Evolutionary conservation across 345 rosid species (phyloP), one percentile per base, ranked within the genome.

Genomic region (Passiflora organensis): DNA sequence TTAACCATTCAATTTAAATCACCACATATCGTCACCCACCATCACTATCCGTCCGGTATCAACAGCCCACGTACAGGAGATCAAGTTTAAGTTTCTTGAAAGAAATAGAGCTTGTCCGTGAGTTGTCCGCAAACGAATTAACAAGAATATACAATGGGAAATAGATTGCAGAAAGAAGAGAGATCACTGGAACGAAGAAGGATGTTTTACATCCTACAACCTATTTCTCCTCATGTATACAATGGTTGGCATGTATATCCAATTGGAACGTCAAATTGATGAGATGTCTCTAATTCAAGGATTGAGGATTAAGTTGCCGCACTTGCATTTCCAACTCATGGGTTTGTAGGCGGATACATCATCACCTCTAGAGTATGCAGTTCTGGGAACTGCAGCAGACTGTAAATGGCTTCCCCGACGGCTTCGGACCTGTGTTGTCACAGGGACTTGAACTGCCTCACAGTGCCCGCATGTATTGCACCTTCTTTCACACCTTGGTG

Each of bases 291-390:
- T 32, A 17, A 48, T 10, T 80, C 67, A 84, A 37, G 91, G 87
- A 53, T 75, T 71, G 69, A 75, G 70, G 32, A 77, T 54, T 54
- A 63, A n/a, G 71, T 79, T 73, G 21, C 85, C 91, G 25, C 91
- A 84, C 64, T 79, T 84, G 79, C 91, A 84, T 48, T 81, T 84
- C 91, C 91, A 84, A 43, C 85, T 67, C 71, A 84, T 81, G 66
- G 91, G 87, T 72, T 84, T 84, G 74, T 84, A 84, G 56, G 81
- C 81, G 59, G 91, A 73, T 43, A 69, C 20, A 55, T 64, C 82
- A 37, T 75, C 79, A n/a, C 87, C 83, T 70, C 79, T 75, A 2
- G 76, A 68, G 45, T 66, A 58, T 1, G 76, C 58, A 20, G 64
- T 22, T n/a, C 51, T 23, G 38, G 72, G 32, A 2, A 68, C 28